Percentiles rank a stretch among this genome's conserved stretches.
phyloP scores from a whole-genome alignment of 192 early-diverging fungal species.

The Linnemannia elongata region DNA sequence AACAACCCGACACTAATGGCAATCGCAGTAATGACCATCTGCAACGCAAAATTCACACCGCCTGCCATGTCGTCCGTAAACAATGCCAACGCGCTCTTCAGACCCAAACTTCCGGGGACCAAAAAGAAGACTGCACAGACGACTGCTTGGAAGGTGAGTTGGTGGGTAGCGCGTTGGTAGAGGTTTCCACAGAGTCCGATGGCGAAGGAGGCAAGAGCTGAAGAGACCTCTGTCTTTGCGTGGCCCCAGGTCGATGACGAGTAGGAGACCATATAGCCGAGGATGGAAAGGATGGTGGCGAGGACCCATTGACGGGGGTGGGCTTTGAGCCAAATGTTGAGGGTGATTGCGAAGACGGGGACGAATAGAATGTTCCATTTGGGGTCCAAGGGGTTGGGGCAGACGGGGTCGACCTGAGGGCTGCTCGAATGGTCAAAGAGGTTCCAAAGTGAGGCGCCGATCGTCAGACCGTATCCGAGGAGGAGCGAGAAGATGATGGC shows the following conservation, averaged over 20 bases:
- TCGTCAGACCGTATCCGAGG: slow-evolving; percentile 82
- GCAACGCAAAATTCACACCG: slow-evolving; percentile 62
- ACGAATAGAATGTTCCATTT: slow-evolving; percentile 66
- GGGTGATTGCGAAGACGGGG: slow-evolving; percentile 63
- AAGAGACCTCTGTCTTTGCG: slow-evolving; percentile 69
- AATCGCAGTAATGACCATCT: slow-evolving; percentile 72
- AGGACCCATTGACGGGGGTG: slow-evolving; percentile 76
- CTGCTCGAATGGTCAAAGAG: slow-evolving; percentile 59
- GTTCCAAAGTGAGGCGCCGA: slow-evolving; percentile 69
- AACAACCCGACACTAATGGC: slow-evolving; percentile 80
- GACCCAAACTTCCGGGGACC: slow-evolving; percentile 84
- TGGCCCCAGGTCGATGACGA: slow-evolving; percentile 66
- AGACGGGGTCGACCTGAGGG: slow-evolving; percentile 14
- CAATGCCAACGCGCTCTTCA: slow-evolving; percentile 72
- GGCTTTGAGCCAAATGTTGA: slow-evolving; percentile 61
- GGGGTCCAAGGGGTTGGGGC: slow-evolving; percentile 29
- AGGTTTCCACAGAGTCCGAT: slow-evolving; percentile 87
- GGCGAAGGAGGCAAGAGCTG: slow-evolving; percentile 80
- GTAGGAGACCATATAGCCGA: slow-evolving; percentile 78
- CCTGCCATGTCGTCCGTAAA: slow-evolving; percentile 67
- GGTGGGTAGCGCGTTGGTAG: slow-evolving; percentile 78
- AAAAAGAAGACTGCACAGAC: slow-evolving; percentile 84
- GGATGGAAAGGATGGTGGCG: slow-evolving; percentile 75
- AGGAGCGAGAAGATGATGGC: slow-evolving; percentile 85
- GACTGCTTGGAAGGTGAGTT: slow-evolving; percentile 86